Evolutionary conservation across 768 basidiomycete genomes (phyloP), one percentile per base, ranked within the genome.

Genomic region (Hypholoma sublateritium): DNA sequence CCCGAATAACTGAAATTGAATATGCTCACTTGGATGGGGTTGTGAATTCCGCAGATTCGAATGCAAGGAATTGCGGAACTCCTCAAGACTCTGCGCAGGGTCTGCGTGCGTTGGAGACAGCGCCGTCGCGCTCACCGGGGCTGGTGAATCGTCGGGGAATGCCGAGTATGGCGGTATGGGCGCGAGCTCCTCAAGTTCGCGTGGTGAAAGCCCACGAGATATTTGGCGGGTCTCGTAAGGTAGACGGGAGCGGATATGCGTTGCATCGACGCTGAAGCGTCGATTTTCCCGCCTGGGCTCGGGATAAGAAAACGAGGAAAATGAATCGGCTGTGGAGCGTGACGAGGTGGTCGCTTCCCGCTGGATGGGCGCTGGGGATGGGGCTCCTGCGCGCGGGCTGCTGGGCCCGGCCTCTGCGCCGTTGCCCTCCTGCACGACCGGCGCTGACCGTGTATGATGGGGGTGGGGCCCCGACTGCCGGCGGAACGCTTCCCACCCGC

Each of bases 161-260:
- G 67, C 66, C 13, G 74, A 72, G 62, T 76, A 77, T 7, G 77
- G 74, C 17, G 78, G 78, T 34, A 71, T 72, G 39, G 68, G 69
- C 22, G 67, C 52, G 34, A 59, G 22, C 24, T 55, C 50, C 34
- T 50, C 54, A 41, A 21, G 48, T 4, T 52, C 41, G 4, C 37
- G 39, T 42, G 51, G 28, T 22, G 39, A n/a, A n/a, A 28, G 14
- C n/a, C 19, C 22, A 19, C 41, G 25, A 34, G 42, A 17, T 41
- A 47, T 34, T 5, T 32, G 28, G 28, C 28, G 68, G 55, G 73
- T 57, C 44, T 64, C 59, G 34, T 62, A 72, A 5, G 72, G 37
- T n/a, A 69, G 71, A 9, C 59, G 61, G 13, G 64, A 70, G 42
- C 74, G 75, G 44, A 72, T 71, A 41, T 67, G 60, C 24, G 65